Evolutionary conservation across 441 rosid genomes (phyloP).

Genomic region (Croton setiger): DNA sequence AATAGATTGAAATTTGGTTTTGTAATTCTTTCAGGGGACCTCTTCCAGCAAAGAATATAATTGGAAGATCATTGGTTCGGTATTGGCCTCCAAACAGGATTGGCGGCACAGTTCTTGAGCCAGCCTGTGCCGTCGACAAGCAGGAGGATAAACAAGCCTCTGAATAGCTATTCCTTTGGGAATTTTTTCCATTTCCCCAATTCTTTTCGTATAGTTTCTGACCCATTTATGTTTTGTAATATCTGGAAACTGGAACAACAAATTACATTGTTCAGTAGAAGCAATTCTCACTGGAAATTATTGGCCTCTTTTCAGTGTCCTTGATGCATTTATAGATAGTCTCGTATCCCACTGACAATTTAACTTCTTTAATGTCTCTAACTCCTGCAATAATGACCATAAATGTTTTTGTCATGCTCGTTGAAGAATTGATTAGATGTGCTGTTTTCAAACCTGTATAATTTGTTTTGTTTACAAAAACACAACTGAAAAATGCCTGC

Average conservation of each 20-base stretch:
- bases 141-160: slow-evolving; percentile 31
- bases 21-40: slow-evolving; percentile 62
- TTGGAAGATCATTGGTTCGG: slow-evolving; percentile 86
- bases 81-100: slow-evolving; percentile 93
- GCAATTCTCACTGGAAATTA: neutral
- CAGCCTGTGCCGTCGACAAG: slow-evolving; percentile 61
- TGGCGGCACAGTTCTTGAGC: slow-evolving; percentile 54
- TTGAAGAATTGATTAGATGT: no score
- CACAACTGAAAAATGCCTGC: no score
- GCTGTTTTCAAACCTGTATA: no score
- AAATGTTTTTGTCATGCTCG: no score
- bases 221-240: neutral
- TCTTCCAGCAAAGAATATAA: slow-evolving; percentile 79
- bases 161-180: neutral
- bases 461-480: no score
- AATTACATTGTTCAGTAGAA: neutral
- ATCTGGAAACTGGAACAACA: neutral
- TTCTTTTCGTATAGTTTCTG: neutral
- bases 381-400: neutral
- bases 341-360: neutral
- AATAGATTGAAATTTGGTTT: neutral
- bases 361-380: neutral
- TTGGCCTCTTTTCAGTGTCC: slow-evolving; percentile 2
- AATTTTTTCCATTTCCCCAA: neutral
- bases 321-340: slow-evolving; percentile 7